Percentiles rank a stretch among this genome's conserved stretches.
These are phyloP conservation scores for Phycomyces blakesleeanus DNA, from an alignment of 192 early-diverging fungal genomes.

Conservation along the genomic window DNA sequence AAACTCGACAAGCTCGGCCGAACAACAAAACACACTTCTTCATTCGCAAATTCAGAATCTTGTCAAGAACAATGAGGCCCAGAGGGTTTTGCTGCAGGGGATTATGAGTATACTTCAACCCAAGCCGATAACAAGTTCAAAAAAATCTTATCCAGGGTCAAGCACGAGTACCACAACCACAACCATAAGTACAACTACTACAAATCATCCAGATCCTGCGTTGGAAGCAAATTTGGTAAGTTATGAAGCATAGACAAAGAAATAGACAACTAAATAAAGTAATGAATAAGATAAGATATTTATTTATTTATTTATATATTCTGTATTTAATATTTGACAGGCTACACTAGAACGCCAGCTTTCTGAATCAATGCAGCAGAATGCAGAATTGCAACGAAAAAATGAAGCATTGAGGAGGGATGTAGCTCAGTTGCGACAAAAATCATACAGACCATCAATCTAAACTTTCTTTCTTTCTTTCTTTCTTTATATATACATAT, in stretches of 20 bases:
- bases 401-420: slow-evolving; percentile 27
- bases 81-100: not conserved
- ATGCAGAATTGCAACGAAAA: slow-evolving; percentile 24
- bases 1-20: slow-evolving; percentile 36
- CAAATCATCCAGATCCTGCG: not conserved
- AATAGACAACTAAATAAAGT: not conserved
- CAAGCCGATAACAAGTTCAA: not conserved
- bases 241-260: not conserved
- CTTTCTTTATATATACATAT: too few species aligned
- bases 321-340: slow-evolving; percentile 8
- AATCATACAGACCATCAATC: not conserved
- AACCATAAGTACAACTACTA: too few species aligned
- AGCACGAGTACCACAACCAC: too few species aligned
- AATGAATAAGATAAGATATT: too few species aligned
- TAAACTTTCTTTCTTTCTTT: too few species aligned
- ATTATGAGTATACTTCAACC: not conserved
- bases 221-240: slow-evolving; percentile 4
- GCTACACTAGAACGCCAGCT: slow-evolving; percentile 19
- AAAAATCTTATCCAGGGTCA: not conserved
- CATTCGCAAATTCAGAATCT: slow-evolving; percentile 1
- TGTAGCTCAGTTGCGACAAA: slow-evolving; percentile 19
- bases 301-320: not conserved
- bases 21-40: slow-evolving; percentile 27
- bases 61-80: not conserved
- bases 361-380: slow-evolving; percentile 11